These are phyloP conservation scores for Dalbergia cochinchinensis DNA, from an alignment of 306 rosid species.

Conservation along the genomic window DNA sequence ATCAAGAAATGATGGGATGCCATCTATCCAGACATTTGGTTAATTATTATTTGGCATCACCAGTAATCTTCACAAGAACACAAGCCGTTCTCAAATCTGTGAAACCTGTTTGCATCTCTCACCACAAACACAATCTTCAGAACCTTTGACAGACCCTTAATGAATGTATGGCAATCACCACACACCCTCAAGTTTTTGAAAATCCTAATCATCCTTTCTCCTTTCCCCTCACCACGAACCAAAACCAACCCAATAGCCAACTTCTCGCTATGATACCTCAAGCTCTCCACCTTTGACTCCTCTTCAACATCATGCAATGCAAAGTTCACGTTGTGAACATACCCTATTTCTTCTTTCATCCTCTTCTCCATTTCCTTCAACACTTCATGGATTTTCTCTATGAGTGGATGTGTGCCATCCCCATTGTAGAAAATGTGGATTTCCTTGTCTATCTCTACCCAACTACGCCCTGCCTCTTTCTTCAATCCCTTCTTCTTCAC, in stretches of 20 bases:
- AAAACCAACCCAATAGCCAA: constrained; percentile 75
- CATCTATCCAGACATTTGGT: background rate
- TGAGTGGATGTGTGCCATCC: constrained; percentile 58
- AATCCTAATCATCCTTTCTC: constrained; percentile 49
- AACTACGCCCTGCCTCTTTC: constrained; percentile 74
- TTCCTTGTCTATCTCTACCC: constrained; percentile 74
- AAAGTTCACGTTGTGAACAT: constrained; percentile 57
- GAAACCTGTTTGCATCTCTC: constrained; percentile 75
- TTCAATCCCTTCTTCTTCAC: constrained; percentile 62
- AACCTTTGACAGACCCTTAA: constrained; percentile 65
- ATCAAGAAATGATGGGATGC: background rate
- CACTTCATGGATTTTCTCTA: constrained; percentile 57
- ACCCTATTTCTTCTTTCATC: constrained; percentile 62
- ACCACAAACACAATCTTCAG: constrained; percentile 58
- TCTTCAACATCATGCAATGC: constrained; percentile 72
- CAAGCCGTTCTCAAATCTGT: constrained; percentile 60
- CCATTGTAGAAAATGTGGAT: constrained; percentile 68
- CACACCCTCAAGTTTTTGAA: constrained; percentile 78
- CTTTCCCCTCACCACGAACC: constrained; percentile 48
- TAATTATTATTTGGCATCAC: constrained; percentile 38
- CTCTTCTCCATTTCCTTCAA: constrained; percentile 66
- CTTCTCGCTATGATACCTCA: constrained; percentile 74
- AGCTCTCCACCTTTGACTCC: constrained; percentile 71
- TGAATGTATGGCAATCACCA: constrained; percentile 66
- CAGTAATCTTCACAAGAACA: constrained; percentile 79